Base-by-base conservation (phyloP, 202 grass and related monocot genomes). In the Bolboschoenoplectus hybrid region DNA sequence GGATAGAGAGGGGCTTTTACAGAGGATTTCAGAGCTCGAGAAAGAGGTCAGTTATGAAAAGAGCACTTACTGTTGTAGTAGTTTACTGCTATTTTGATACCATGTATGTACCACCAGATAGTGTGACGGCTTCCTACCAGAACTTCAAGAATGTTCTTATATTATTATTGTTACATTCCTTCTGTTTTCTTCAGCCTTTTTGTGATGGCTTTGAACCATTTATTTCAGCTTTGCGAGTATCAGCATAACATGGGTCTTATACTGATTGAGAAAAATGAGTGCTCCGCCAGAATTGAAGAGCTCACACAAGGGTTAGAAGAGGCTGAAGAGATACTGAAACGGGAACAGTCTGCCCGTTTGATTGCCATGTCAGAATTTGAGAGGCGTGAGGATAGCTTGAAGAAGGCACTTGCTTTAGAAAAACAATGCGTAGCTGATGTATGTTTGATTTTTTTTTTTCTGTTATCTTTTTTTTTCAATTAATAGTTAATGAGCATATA, bases 181-280 rank as follows among this genome's bases (percentile, higher is more conserved):
- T 65, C 16, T 68, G 9, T 41, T 67, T 40, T 67, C 66, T 4
- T 43, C 14, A 14, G 11, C 4, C 5, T 17, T 43, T 68, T 16
- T 17, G 10, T 68, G 12, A 41, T 70, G 2, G 19, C 0, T 70
- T 70, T 0, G 13, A 77, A 77, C 49, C 26, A 77, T 39, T 17
- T 39, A 76, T 20, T 92, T 82, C 89, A 98, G 96, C 83, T 98
- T 80, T 89, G 93, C 74, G 91, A 91, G 51, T 98, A 98, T 60
- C 93, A 96, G 63, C 93, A 98, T 53, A 96, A 91, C 70, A 94
- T 98, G 97, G 97, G 97, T 10, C 82, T 98, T 55, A 84, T 98
- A 45, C 78, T 98, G 65, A 95, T 98, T 60, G 97, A 98, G 85
- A 98, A 98, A 81, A 98, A 98, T 81, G 93, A 96, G 17, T 94